Evolutionary conservation across 305 asterid species (phyloP).

Genomic region (Solanum aculeatissimum): DNA sequence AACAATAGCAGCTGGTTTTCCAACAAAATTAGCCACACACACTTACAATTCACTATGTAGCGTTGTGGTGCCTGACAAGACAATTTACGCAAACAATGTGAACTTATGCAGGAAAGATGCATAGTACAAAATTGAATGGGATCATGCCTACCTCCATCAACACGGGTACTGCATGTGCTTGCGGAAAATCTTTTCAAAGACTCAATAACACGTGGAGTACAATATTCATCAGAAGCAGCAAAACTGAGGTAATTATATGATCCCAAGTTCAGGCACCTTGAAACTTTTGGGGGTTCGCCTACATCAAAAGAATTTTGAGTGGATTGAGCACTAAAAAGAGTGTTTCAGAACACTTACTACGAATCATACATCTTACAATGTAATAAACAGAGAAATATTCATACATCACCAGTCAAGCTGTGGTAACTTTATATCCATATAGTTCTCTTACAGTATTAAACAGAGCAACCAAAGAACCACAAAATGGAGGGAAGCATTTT

Average conservation of each 20-base stretch:
- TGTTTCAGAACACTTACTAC: not conserved
- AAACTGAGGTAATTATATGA: conserved; percentile 95
- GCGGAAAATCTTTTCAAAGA: conserved; percentile 64
- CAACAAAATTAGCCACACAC: conserved; percentile 77
- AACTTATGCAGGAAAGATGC: not conserved
- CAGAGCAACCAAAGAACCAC: not conserved
- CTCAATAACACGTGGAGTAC: conserved; percentile 89
- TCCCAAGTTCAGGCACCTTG: conserved; percentile 86
- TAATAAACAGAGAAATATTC: not conserved
- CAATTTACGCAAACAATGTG: not conserved
- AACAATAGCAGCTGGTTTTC: conserved; percentile 84
- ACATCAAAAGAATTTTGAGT: conserved; percentile 4
- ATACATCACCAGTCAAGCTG: not conserved
- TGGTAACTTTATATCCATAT: not conserved
- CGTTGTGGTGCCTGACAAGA: conserved; percentile 26
- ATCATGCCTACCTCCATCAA: conserved; percentile 73
- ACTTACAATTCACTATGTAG: conserved; percentile 75
- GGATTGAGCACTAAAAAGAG: not conserved
- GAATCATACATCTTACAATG: not conserved
- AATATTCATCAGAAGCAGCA: conserved; percentile 93
- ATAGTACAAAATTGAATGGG: not conserved
- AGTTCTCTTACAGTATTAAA: not conserved
- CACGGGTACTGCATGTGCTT: conserved; percentile 89
- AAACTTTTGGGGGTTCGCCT: conserved; percentile 61
- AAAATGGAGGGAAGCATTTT: not conserved